Percentiles rank a stretch among this genome's conserved stretches.
Conservation (phyloP, 148 eudicot genomes). For the Limonium bicolor region DNA sequence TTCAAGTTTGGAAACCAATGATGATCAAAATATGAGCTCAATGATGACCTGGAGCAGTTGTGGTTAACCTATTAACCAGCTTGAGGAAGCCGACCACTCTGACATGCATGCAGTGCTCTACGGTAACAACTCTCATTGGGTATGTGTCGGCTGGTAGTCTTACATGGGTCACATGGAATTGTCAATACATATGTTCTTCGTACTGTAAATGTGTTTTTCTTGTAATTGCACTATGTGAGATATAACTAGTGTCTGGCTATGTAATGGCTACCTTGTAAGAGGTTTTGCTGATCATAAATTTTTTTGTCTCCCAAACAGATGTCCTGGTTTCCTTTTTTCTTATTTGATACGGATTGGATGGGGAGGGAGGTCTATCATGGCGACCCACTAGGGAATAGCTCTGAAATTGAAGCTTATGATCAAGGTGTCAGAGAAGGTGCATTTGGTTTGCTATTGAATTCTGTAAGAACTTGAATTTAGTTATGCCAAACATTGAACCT, state of each 20-base stretch:
- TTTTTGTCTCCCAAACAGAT: conserved; percentile 22
- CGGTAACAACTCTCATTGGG: conserved; percentile 92
- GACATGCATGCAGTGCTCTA: conserved; percentile 81
- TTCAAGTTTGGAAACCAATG: conserved; percentile 27
- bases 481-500: too few relatives aligned
- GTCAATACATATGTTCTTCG: too few relatives aligned
- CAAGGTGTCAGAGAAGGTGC: conserved; percentile 99
- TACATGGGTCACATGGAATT: too few relatives aligned
- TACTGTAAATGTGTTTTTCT: too few relatives aligned
- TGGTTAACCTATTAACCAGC: conserved; percentile 83
- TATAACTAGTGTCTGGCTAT: too few relatives aligned
- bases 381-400: conserved; percentile 41
- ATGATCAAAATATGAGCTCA: conserved; percentile 26
- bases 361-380: conserved; percentile 97
- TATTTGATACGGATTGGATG: conserved; percentile 99
- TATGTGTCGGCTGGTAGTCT: too few relatives aligned
- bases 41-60: conserved; percentile 67
- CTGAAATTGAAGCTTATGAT: conserved; percentile 55
- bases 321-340: conserved; percentile 97
- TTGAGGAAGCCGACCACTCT: conserved; percentile 79
- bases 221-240: too few relatives aligned
- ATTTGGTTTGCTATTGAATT: conserved; percentile 95
- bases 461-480: conserved; percentile 63
- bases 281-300: background rate
- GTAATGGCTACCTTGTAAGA: too few relatives aligned